Conservation (phyloP, 345 rosid genomes). For the Eucalyptus marginata region DNA sequence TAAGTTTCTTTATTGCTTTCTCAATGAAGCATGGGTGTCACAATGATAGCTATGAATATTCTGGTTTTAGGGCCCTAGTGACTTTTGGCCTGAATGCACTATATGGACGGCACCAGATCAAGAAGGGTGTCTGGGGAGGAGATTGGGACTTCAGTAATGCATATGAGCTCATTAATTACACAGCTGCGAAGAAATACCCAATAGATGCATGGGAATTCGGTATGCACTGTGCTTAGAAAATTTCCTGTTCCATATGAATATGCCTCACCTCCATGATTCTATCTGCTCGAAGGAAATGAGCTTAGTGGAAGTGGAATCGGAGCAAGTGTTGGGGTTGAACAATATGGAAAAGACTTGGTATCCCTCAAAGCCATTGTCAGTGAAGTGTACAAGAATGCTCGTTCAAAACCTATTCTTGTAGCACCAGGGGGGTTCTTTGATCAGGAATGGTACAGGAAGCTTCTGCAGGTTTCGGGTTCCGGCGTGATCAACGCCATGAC, state of each 20-base stretch:
- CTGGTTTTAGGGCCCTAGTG: conserved; percentile 43
- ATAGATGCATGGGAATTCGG: conserved; percentile 99
- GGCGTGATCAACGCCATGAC: conserved; percentile 49
- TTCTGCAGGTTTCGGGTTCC: conserved; percentile 71
- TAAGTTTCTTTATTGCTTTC: not conserved
- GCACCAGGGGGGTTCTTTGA: conserved; percentile 99
- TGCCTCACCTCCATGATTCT: not conserved
- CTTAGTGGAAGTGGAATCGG: conserved; percentile 81
- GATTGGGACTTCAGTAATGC: conserved; percentile 86
- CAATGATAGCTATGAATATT: not conserved
- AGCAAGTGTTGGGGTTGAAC: conserved; percentile 73
- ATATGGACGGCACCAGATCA: conserved; percentile 60
- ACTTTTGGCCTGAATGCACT: conserved; percentile 94
- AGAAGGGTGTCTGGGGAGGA: conserved; percentile 60
- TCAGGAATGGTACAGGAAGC: conserved; percentile 50
- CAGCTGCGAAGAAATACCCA: conserved; percentile 58
- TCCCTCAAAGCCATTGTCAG: conserved; percentile 44
- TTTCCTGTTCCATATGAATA: not conserved
- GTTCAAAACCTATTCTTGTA: conserved; percentile 41
- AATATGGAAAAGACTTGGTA: conserved; percentile 74
- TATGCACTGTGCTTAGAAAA: conserved; percentile 1
- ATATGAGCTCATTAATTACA: conserved; percentile 66
- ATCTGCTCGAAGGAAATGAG: conserved; percentile 65
- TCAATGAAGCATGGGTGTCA: not conserved
- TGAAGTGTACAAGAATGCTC: conserved; percentile 37